Conservation (phyloP, 2,329 filamentous ascomycete species). For the Cytospora piceicola region DNA sequence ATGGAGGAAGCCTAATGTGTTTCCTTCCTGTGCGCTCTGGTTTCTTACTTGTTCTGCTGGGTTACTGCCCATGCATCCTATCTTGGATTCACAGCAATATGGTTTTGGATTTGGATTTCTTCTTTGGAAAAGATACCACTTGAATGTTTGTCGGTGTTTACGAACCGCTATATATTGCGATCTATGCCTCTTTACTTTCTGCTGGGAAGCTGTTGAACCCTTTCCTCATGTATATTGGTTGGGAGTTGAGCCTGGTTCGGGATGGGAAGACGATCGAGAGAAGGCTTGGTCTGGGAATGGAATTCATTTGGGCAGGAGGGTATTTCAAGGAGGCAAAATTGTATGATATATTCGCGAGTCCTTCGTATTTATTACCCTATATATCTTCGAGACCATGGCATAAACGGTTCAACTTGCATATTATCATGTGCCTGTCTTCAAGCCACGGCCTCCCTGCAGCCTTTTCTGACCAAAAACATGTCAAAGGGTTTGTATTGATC, state of each 20-base stretch:
- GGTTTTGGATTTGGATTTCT: conserved; percentile 6
- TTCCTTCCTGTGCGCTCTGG: neutral
- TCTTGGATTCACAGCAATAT: neutral
- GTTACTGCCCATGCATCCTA: neutral
- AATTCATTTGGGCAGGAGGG: neutral
- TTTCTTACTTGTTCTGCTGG: conserved; percentile 20
- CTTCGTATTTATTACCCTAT: neutral
- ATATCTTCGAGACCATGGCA: neutral
- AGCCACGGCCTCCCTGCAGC: neutral
- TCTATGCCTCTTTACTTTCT: conserved; percentile 4
- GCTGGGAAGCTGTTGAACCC: neutral
- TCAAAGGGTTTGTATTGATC: neutral
- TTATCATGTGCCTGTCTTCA: neutral
- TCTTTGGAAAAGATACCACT: conserved; percentile 15
- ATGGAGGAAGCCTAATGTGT: conserved; percentile 60
- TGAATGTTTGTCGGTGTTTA: conserved; percentile 5
- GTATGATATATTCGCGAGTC: neutral
- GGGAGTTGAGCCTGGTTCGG: neutral
- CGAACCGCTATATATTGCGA: conserved; percentile 1
- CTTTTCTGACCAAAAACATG: neutral
- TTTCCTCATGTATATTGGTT: neutral
- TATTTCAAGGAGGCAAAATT: neutral
- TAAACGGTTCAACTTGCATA: neutral
- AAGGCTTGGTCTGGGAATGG: neutral
- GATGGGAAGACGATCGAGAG: neutral